Percentiles rank a stretch among this genome's conserved stretches.
Conservation (phyloP, 2,329 filamentous ascomycete genomes). For the Colletotrichum brevisporum region DNA sequence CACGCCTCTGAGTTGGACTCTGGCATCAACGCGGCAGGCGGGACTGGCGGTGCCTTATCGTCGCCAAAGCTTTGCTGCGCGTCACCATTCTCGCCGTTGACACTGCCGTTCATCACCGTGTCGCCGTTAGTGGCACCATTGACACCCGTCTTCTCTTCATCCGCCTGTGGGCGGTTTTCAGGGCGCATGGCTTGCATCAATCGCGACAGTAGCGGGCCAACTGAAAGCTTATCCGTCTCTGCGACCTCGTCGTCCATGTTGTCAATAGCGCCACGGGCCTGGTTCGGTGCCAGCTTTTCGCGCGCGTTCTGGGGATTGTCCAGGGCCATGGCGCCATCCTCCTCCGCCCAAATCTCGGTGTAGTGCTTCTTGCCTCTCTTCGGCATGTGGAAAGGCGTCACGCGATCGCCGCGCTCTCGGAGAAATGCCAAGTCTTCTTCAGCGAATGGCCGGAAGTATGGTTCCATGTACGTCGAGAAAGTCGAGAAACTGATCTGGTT, state of each 20-base stretch:
- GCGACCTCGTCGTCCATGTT: slow-evolving; percentile 88
- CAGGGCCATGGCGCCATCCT: slow-evolving; percentile 85
- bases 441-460: slow-evolving; percentile 88
- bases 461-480: slow-evolving; percentile 93
- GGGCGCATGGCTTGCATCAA: slow-evolving; percentile 86
- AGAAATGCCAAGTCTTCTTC: slow-evolving; percentile 96
- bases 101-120: slow-evolving; percentile 63
- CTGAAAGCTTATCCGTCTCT: slow-evolving; percentile 90
- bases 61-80: slow-evolving; percentile 49
- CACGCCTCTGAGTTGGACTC: slow-evolving; percentile 83
- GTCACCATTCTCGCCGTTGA: slow-evolving; percentile 61
- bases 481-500: slow-evolving; percentile 96
- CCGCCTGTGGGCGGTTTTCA: slow-evolving; percentile 71
- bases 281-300: slow-evolving; percentile 82
- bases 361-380: slow-evolving; percentile 89
- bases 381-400: slow-evolving; percentile 87
- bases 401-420: slow-evolving; percentile 88
- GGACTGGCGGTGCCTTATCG: slow-evolving; percentile 58
- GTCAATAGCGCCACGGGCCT: slow-evolving; percentile 87
- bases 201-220: slow-evolving; percentile 87
- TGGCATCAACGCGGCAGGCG: slow-evolving; percentile 83
- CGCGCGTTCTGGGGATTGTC: slow-evolving; percentile 74
- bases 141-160: slow-evolving; percentile 69
- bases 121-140: slow-evolving; percentile 70
- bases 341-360: slow-evolving; percentile 92